phyloP scores from a whole-genome alignment of 2,329 filamentous ascomycete species.

The Acrocalymma vagum region DNA sequence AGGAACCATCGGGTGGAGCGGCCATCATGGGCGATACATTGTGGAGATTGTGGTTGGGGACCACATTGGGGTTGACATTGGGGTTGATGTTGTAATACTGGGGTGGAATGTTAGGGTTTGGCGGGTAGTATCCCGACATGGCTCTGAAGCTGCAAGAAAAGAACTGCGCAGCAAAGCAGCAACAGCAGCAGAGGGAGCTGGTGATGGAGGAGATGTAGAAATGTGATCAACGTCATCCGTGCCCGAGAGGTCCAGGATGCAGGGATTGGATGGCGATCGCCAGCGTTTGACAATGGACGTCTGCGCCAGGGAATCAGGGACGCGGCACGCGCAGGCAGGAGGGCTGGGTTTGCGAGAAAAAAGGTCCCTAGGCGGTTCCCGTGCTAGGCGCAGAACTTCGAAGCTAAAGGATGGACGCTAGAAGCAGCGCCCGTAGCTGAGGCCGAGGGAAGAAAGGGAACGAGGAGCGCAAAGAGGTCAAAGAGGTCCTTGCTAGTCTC shows the following conservation, averaged over 20 bases:
- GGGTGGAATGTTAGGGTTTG: conserved; percentile 41
- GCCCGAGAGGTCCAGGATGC: conserved; percentile 30
- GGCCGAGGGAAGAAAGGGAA: conserved; percentile 34
- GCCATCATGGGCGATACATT: conserved; percentile 39
- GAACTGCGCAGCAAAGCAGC: conserved; percentile 25
- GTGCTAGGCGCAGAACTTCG: conserved; percentile 16
- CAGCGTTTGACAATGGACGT: conserved; percentile 36
- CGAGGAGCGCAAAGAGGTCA: conserved; percentile 36
- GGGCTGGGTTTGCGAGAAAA: conserved; percentile 21
- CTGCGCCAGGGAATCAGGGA: conserved; percentile 37
- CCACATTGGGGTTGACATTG: conserved; percentile 36
- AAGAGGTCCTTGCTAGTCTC: conserved; percentile 42
- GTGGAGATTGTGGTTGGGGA: conserved; percentile 28
- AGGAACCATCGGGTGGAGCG: conserved; percentile 37
- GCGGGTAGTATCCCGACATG: conserved; percentile 50
- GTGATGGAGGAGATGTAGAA: conserved; percentile 35
- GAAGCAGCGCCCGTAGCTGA: conserved; percentile 32
- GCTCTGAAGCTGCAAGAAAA: conserved; percentile 20
- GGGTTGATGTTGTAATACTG: conserved; percentile 48
- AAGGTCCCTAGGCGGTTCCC: conserved; percentile 23
- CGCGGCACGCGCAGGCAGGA: too few relatives aligned
- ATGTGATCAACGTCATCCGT: conserved; percentile 49
- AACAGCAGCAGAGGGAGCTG: conserved; percentile 27
- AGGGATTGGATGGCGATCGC: conserved; percentile 46
- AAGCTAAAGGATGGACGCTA: conserved; percentile 15